phyloP scores from a whole-genome alignment of 1,284 basidiomycete genomes.

The Cutaneotrichosporon daszewskae region DNA sequence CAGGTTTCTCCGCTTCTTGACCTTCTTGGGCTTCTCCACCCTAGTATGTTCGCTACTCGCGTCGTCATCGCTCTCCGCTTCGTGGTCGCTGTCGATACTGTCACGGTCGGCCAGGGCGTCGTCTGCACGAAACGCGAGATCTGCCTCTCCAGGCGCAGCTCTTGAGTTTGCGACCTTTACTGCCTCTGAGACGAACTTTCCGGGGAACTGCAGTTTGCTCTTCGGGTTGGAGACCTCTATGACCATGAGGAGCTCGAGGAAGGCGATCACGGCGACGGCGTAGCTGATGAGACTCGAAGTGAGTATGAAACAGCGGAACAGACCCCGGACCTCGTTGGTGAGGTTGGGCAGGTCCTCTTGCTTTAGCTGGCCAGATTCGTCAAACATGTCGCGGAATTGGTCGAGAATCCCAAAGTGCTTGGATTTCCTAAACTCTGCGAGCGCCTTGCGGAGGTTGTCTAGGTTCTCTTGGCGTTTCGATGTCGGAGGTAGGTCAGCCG shows the following conservation, averaged over 20 bases:
- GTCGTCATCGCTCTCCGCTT: neutral
- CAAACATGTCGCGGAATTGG: constrained; percentile 51
- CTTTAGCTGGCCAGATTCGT: constrained; percentile 32
- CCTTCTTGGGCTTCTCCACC: neutral
- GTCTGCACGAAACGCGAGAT: constrained; percentile 1
- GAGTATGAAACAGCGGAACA: constrained; percentile 50
- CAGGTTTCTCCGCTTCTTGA: neutral
- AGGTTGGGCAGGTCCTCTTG: constrained; percentile 1
- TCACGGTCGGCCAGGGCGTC: neutral
- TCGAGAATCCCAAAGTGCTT: constrained; percentile 52
- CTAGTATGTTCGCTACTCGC: neutral
- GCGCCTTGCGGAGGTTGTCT: constrained; percentile 41
- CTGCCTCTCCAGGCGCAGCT: too few relatives aligned
- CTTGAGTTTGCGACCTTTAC: constrained; percentile 36
- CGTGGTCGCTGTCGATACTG: neutral
- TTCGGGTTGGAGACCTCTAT: constrained; percentile 42
- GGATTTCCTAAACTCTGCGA: constrained; percentile 49
- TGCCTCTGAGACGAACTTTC: constrained; percentile 45
- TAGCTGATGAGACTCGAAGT: constrained; percentile 45
- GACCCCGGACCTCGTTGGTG: constrained; percentile 34
- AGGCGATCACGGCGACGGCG: constrained; percentile 32
- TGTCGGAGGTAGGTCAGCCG: constrained; percentile 16
- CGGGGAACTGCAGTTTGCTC: constrained; percentile 49
- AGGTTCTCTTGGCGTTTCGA: constrained; percentile 48
- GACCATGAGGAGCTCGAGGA: constrained; percentile 35